Evolutionary conservation across 108 stramenopile species (phyloP).

Genomic region (Stephanodiscus triporus): DNA sequence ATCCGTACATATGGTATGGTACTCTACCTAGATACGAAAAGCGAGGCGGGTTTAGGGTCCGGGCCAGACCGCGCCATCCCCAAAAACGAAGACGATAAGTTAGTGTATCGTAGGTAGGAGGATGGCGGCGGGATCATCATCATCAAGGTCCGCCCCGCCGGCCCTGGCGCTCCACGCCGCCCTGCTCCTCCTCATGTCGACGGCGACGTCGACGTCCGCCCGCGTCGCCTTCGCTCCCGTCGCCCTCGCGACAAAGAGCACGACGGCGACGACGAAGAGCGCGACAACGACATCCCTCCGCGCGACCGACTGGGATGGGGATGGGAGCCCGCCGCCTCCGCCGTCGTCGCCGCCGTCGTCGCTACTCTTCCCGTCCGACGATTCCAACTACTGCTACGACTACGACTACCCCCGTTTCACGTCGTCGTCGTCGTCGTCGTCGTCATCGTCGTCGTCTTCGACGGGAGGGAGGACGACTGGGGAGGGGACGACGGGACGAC

Average conservation of each 20-base stretch:
- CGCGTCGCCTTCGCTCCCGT: neutral
- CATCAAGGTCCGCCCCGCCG: conserved; percentile 85
- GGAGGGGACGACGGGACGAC: too few species aligned
- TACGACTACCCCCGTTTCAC: too few species aligned
- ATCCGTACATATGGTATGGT: too few species aligned
- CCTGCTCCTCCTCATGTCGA: conserved; percentile 59
- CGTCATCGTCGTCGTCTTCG: neutral
- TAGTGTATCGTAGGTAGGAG: too few species aligned
- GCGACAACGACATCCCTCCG: neutral
- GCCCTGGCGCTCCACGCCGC: conserved; percentile 89
- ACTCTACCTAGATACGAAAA: too few species aligned
- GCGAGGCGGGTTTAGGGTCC: too few species aligned
- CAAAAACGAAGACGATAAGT: too few species aligned
- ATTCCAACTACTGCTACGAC: conserved; percentile 39
- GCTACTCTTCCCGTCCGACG: conserved; percentile 58
- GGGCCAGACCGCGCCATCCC: too few species aligned
- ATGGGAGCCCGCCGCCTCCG: conserved; percentile 88
- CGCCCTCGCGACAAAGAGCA: too few species aligned
- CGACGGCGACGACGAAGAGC: too few species aligned
- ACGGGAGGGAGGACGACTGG: neutral
- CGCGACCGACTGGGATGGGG: neutral
- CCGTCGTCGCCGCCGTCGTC: conserved; percentile 80
- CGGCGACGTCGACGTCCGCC: neutral
- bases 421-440: neutral
- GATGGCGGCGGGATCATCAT: too few species aligned